Conservation (phyloP, 768 basidiomycete genomes). For the Crucibulum laeve region DNA sequence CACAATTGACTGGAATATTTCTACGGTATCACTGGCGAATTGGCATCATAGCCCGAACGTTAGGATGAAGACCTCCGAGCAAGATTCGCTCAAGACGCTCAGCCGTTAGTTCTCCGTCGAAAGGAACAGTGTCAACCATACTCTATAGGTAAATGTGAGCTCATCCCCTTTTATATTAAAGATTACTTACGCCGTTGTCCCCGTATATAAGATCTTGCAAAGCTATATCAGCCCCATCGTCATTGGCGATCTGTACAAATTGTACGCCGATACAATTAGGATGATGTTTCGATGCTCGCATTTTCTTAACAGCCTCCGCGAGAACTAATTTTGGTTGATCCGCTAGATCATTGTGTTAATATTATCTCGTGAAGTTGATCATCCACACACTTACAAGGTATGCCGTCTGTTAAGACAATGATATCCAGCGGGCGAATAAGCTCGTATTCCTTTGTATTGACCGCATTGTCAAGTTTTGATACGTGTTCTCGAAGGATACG, state of each 20-base stretch:
- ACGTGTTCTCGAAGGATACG: constrained; percentile 17
- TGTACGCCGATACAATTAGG: constrained; percentile 27
- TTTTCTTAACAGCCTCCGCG: constrained; percentile 15
- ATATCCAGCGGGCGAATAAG: constrained; percentile 24
- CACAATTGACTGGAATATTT: too few relatives aligned
- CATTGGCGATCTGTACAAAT: constrained; percentile 29
- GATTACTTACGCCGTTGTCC: constrained; percentile 18
- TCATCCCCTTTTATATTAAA: neutral
- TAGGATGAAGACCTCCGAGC: constrained; percentile 27
- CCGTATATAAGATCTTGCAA: constrained; percentile 19
- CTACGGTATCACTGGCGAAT: too few relatives aligned
- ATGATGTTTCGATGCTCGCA: constrained; percentile 21
- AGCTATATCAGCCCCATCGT: constrained; percentile 12
- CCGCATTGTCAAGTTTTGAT: constrained; percentile 13
- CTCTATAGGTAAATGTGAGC: constrained; percentile 12
- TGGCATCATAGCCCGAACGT: constrained; percentile 19
- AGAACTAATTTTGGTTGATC: constrained; percentile 16
- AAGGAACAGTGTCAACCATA: constrained; percentile 27
- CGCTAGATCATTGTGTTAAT: constrained; percentile 4
- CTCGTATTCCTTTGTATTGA: constrained; percentile 11
- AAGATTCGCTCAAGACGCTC: constrained; percentile 24
- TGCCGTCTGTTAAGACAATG: constrained; percentile 28
- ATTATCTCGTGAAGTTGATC: neutral
- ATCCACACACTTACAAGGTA: constrained; percentile 15
- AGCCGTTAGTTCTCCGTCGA: constrained; percentile 19